phyloP scores from a whole-genome alignment of 2,329 filamentous ascomycete genomes.

The Penicillium nordicum region DNA sequence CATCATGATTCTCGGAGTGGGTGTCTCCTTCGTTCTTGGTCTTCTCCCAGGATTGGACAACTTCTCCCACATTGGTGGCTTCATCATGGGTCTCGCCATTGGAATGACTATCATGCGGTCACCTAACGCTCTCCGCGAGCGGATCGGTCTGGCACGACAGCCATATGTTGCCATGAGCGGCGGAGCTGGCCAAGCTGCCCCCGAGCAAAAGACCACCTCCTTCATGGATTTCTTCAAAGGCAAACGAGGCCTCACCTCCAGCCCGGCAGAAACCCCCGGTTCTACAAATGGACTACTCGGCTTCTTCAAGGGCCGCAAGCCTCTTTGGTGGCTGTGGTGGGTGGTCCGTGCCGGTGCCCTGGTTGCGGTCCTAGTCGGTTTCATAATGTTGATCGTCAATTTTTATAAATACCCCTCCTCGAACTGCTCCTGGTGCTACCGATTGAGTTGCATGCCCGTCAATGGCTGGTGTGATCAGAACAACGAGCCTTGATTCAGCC shows the following conservation, averaged over 20 bases:
- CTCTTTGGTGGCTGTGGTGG: slow-evolving; percentile 98
- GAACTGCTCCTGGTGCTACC: slow-evolving; percentile 89
- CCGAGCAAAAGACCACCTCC: slow-evolving; percentile 44
- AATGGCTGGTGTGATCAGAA: slow-evolving; percentile 46
- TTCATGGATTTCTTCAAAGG: slow-evolving; percentile 47
- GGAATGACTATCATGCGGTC: slow-evolving; percentile 87
- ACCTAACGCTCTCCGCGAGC: slow-evolving; percentile 71
- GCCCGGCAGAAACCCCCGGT: slow-evolving; percentile 4
- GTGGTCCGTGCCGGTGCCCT: slow-evolving; percentile 74
- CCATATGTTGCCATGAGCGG: slow-evolving; percentile 68
- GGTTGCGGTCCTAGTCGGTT: slow-evolving; percentile 75
- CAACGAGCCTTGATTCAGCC: slow-evolving; percentile 19
- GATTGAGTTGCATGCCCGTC: slow-evolving; percentile 75
- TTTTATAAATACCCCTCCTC: slow-evolving; percentile 74
- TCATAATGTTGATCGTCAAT: slow-evolving; percentile 82
- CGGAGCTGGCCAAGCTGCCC: slow-evolving; percentile 36
- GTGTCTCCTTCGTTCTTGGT: slow-evolving; percentile 87
- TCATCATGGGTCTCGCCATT: slow-evolving; percentile 83
- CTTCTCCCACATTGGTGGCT: slow-evolving; percentile 95
- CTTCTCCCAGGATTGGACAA: slow-evolving; percentile 92
- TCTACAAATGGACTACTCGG: slow-evolving; percentile 42
- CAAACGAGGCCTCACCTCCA: slow-evolving; percentile 56
- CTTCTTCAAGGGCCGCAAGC: slow-evolving; percentile 90
- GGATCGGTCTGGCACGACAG: slow-evolving; percentile 65
- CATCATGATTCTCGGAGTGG: slow-evolving; percentile 79